These are phyloP conservation scores for Saprolegnia diclina DNA, from an alignment of 352 stramenopile species.

Conservation along the genomic window DNA sequence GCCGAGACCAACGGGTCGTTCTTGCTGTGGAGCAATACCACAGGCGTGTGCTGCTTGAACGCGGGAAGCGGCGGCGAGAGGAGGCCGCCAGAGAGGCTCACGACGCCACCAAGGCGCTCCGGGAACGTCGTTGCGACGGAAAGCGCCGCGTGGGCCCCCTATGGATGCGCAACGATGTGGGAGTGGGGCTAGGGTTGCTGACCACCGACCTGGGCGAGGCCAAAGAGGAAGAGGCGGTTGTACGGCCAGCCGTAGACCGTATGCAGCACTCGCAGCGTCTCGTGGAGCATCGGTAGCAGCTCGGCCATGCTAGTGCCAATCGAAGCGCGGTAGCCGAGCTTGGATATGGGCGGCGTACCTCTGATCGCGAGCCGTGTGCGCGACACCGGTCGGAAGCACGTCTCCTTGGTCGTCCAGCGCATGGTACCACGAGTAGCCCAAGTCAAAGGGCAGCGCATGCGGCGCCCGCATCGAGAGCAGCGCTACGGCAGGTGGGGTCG, in stretches of 20 bases:
- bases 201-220: conserved; percentile 15
- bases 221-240: conserved; percentile 19
- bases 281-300: neutral
- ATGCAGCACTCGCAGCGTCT: conserved; percentile 6
- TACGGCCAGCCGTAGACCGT: conserved; percentile 16
- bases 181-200: neutral
- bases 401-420: conserved; percentile 11
- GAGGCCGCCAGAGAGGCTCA: conserved; percentile 12
- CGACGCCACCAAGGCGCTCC: neutral
- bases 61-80: neutral
- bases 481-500: neutral
- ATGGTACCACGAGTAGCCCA: conserved; percentile 21
- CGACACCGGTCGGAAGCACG: neutral
- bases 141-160: neutral
- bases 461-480: conserved; percentile 20
- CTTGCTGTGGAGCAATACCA: conserved; percentile 3
- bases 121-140: neutral
- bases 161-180: conserved; percentile 2
- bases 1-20: neutral
- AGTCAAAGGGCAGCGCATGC: conserved; percentile 19
- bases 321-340: neutral
- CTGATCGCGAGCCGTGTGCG: neutral
- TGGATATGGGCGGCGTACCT: neutral
- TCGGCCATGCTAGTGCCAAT: neutral
- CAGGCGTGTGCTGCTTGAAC: neutral